These are phyloP conservation scores for Bruguiera gymnorhiza DNA, from an alignment of 345 rosid genomes.

Conservation along the genomic window DNA sequence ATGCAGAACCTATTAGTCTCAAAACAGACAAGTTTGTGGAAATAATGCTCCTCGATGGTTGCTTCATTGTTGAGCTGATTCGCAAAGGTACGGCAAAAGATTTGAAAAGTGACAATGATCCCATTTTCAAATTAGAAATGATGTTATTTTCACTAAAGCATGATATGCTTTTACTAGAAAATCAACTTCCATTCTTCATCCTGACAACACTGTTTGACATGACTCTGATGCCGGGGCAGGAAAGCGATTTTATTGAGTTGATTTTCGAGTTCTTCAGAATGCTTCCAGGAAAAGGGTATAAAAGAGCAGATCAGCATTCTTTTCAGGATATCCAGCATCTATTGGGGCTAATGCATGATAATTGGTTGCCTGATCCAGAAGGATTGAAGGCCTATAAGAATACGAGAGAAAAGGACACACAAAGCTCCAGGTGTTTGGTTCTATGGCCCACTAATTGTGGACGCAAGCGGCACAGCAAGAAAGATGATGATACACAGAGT, in stretches of 20 bases:
- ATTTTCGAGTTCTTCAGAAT: neutral
- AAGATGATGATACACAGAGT: neutral
- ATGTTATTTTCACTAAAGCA: neutral
- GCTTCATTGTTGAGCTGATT: conserved; percentile 8
- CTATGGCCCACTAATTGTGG: too few relatives aligned
- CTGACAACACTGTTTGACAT: conserved; percentile 3
- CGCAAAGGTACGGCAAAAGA: neutral
- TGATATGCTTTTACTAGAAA: conserved; percentile 18
- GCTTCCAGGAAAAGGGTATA: neutral
- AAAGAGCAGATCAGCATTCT: too few relatives aligned
- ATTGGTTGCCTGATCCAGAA: neutral
- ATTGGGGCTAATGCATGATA: neutral
- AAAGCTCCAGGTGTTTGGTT: neutral
- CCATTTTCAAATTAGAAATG: neutral
- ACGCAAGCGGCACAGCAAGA: too few relatives aligned
- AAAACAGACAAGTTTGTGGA: neutral
- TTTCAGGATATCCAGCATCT: neutral
- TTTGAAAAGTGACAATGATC: neutral
- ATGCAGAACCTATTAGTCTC: neutral
- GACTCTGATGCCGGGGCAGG: neutral
- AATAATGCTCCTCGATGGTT: conserved; percentile 16
- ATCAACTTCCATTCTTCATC: conserved; percentile 26
- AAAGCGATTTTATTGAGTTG: neutral
- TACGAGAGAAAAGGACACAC: neutral
- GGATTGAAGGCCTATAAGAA: neutral